Evolutionary conservation across 2,329 filamentous ascomycete genomes (phyloP), one percentile per base, ranked within the genome.

Genomic region (Thielaviopsis punctulata): DNA sequence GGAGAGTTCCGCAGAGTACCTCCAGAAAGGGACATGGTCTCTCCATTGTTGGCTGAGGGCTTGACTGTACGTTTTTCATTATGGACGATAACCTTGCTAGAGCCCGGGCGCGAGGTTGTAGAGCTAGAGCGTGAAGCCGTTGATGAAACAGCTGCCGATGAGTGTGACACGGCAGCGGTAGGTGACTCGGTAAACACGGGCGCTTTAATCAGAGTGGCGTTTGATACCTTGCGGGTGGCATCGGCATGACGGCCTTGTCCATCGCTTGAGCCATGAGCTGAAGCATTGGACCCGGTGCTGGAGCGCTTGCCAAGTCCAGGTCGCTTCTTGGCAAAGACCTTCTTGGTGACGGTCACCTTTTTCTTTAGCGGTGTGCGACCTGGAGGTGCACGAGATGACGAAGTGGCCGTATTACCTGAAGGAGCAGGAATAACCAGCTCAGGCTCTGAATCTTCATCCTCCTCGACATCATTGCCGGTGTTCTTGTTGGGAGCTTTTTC

Each of bases 341-440:
- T 60, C 58, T 36, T 62, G 58, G 36, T 59, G 62, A 24, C 64
- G 64, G 54, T 70, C 68, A 48, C 69, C 63, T 25, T 64, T 64
- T 55, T 71, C 69, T 49, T 69, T 68, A 48, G 68, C 68, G 36
- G 30, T 21, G 49, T 9, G 49, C 24, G 27, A 23, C 24, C 18
- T 8, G 33, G 15, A 4, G 33, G 8, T 18, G 33, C 33, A 18
- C 33, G 33, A 39, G 33, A 39, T 18, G 33, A 18, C 15, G 15
- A 13, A 18, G 33, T 39, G 8, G 33, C 33, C 8, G 9, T 39
- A 18, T n/a, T 39, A 39, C 33, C 18, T 39, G 33, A 39, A n/a
- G 33, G 15, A 39, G 33, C 15, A 39, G 33, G 15, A 13, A 8
- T 4, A 39, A 18, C 10, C 3, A 8, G 18, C 3, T 15, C 33